Evolutionary conservation across 2,329 filamentous ascomycete species (phyloP), one percentile per base, ranked within the genome.

Genomic region (Diaporthe destruens): DNA sequence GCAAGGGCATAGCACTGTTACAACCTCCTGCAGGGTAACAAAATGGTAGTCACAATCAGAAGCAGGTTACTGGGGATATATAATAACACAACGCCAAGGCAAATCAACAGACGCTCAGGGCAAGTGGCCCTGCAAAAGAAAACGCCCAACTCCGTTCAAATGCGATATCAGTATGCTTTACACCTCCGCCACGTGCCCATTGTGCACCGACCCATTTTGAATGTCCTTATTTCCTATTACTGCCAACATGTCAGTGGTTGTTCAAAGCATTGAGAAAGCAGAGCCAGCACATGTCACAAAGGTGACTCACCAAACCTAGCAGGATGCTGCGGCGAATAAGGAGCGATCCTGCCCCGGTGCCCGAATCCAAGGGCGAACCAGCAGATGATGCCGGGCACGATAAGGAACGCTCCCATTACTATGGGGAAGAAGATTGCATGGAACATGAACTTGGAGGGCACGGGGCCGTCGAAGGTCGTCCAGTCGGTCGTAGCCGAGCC

Each of bases 401-500:
- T 11, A 61, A 77, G 61, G 39, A 71, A 12, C 14, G 63, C 14
- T 23, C 29, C 25, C 68, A 75, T 61, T 18, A 54, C 8, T 14
- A 74, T 57, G 3, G 72, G 72, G 36, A 74, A 70, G 53, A 72
- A 55, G 20, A 72, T 42, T 36, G 36, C 69, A 49, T 61, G 69
- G 59, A 70, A 63, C 20, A 53, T 53, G 29, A 72, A 67, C 1
- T 65, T 25, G 3, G 44, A 36, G n/a, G 71, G 70, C 51, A 72
- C 57, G 23, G 29, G 20, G 66, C 70, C 72, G 14, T 70, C 66
- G 11, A 61, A 74, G 8, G 56, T 72, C 14, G n/a, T 36, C 72
- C 72, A 74, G 65, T 72, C 65, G 32, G 72, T 74, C 34, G 72
- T 72, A 16, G 57, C 71, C 25, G 72, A 67, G 9, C 65, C 72